These are phyloP conservation scores for Athelia psychrophila DNA, from an alignment of 1,284 basidiomycete genomes.

Conservation along the genomic window DNA sequence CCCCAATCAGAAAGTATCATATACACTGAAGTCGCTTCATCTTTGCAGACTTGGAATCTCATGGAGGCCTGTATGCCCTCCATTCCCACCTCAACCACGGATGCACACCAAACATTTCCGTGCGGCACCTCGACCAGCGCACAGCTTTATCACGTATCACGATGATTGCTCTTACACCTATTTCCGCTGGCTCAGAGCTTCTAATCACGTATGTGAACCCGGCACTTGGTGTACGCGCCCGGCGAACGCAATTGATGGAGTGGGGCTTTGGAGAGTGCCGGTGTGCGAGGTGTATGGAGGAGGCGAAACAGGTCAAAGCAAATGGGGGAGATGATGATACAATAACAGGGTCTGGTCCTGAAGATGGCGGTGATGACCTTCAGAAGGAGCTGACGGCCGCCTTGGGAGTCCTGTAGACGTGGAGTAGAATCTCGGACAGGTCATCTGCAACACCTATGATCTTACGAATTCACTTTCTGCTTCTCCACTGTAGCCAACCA, in stretches of 20 bases:
- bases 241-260: conserved; percentile 59
- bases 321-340: conserved; percentile 4
- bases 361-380: conserved; percentile 33
- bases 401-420: conserved; percentile 44
- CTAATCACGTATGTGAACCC: conserved; percentile 81
- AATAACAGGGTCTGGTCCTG: conserved; percentile 18
- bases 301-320: conserved; percentile 27
- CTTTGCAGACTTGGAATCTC: conserved; percentile 72
- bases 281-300: conserved; percentile 64
- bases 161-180: conserved; percentile 62
- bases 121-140: conserved; percentile 66
- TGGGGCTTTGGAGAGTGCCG: conserved; percentile 76
- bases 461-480: no score
- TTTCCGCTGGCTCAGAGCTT: conserved; percentile 73
- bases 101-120: conserved; percentile 76
- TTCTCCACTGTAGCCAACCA: no score
- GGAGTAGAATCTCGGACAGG: no score
- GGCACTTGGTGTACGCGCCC: conserved; percentile 42
- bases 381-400: conserved; percentile 49
- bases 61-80: conserved; percentile 83
- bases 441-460: no score
- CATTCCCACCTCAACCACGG: conserved; percentile 89
- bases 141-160: conserved; percentile 67
- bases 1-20: neutral
- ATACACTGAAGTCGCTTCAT: neutral